Conservation (phyloP, 2,329 filamentous ascomycete species). For the Neopestalotiopsis clavispora region DNA sequence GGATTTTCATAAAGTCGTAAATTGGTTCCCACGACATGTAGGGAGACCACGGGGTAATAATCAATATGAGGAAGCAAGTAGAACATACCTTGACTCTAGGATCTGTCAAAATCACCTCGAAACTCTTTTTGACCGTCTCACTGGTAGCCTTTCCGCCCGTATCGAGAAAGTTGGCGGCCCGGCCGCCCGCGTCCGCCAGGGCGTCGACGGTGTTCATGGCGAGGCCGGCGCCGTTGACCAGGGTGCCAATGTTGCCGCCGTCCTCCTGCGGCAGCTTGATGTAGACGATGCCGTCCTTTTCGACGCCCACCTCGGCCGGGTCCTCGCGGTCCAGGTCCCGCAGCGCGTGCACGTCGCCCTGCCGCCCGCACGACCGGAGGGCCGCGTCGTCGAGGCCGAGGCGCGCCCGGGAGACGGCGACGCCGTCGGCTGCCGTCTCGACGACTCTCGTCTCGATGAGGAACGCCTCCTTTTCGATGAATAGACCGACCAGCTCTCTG, state of each 20-base stretch:
- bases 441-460: slow-evolving; percentile 58
- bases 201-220: slow-evolving; percentile 92
- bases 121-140: slow-evolving; percentile 78
- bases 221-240: slow-evolving; percentile 88
- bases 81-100: slow-evolving; percentile 73
- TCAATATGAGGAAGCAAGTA: neutral
- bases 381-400: slow-evolving; percentile 76
- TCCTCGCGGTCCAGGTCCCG: slow-evolving; percentile 57
- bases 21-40: neutral
- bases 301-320: slow-evolving; percentile 63
- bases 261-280: slow-evolving; percentile 57
- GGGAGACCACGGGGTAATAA: neutral
- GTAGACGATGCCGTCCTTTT: slow-evolving; percentile 78
- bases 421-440: slow-evolving; percentile 23
- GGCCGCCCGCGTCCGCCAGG: slow-evolving; percentile 68
- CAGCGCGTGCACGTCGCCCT: slow-evolving; percentile 63
- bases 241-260: slow-evolving; percentile 72
- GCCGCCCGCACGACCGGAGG: slow-evolving; percentile 64
- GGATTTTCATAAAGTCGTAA: neutral
- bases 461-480: slow-evolving; percentile 69
- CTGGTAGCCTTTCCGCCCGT: slow-evolving; percentile 88
- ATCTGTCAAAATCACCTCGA: slow-evolving; percentile 75
- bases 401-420: slow-evolving; percentile 58
- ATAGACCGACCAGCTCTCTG: slow-evolving; percentile 60
- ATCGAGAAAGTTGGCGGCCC: slow-evolving; percentile 84